phyloP scores from a whole-genome alignment of 2,329 filamentous ascomycete species.

The Talaromyces sp. region DNA sequence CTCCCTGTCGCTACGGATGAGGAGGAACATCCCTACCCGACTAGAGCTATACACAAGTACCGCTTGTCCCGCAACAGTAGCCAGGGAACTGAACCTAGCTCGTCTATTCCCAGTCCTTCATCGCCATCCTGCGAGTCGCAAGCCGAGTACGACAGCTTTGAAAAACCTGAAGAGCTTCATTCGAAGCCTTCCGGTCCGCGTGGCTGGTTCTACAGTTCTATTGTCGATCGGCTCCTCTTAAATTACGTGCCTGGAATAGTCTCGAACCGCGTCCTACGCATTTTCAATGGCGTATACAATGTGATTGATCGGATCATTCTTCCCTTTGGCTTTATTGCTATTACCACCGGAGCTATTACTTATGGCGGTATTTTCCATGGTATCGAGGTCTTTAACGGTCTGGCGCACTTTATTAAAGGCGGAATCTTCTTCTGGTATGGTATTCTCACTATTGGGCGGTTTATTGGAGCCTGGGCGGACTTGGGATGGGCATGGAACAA shows the following conservation, averaged over 20 bases:
- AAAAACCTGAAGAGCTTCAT: conserved; percentile 34
- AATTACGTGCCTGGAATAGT: conserved; percentile 52
- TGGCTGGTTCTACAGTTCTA: conserved; percentile 42
- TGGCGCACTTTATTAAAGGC: conserved; percentile 92
- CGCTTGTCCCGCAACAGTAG: conserved; percentile 67
- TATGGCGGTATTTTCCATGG: conserved; percentile 72
- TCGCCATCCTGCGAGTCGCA: no score
- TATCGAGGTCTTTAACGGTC: conserved; percentile 72
- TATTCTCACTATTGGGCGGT: conserved; percentile 77
- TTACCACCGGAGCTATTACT: conserved; percentile 68
- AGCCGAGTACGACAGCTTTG: no score
- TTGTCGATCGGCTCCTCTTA: conserved; percentile 49
- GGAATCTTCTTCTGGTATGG: conserved; percentile 94
- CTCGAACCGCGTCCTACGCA: conserved; percentile 52
- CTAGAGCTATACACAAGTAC: conserved; percentile 35
- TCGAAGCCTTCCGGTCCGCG: no score
- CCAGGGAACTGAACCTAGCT: conserved; percentile 61
- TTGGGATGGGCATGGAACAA: conserved; percentile 95
- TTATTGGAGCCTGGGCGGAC: conserved; percentile 84
- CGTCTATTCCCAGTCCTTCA: conserved; percentile 21
- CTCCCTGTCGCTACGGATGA: conserved; percentile 56
- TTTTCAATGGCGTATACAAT: conserved; percentile 58
- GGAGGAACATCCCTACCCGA: conserved; percentile 37
- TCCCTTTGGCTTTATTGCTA: conserved; percentile 67
- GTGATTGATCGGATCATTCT: conserved; percentile 72